phyloP scores from a whole-genome alignment of 2,329 filamentous ascomycete genomes.

The Coleophoma crateriformis region DNA sequence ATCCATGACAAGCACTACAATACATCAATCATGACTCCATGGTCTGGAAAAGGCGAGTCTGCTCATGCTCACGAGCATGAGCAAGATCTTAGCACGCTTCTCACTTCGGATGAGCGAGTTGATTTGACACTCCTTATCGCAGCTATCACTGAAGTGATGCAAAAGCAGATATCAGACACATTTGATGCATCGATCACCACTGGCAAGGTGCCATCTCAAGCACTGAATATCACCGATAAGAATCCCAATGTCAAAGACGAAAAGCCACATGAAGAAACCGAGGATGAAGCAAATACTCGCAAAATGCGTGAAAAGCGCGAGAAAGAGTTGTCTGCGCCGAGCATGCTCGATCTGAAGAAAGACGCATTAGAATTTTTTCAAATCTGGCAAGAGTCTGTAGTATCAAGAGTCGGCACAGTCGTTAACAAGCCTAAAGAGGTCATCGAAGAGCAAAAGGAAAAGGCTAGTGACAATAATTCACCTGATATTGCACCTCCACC shows the following conservation, averaged over 20 bases:
- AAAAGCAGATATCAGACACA: slow-evolving; percentile 42
- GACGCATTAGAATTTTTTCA: slow-evolving; percentile 68
- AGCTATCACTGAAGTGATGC: slow-evolving; percentile 49
- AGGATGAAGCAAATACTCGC: slow-evolving; percentile 24
- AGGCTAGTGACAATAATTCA: slow-evolving; percentile 22
- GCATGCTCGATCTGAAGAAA: slow-evolving; percentile 61
- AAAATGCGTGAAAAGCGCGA: slow-evolving; percentile 30
- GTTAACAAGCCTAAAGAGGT: slow-evolving; percentile 48
- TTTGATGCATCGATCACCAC: slow-evolving; percentile 36
- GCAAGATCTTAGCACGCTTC: slow-evolving; percentile 22
- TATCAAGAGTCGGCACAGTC: slow-evolving; percentile 65
- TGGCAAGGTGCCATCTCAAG: slow-evolving; percentile 20
- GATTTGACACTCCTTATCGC: slow-evolving; percentile 47
- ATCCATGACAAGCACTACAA: neutral
- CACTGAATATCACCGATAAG: slow-evolving; percentile 26
- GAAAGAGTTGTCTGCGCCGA: slow-evolving; percentile 42
- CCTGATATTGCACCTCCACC: slow-evolving; percentile 7
- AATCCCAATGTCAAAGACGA: slow-evolving; percentile 28
- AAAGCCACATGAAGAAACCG: slow-evolving; percentile 21
- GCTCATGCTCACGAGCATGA: slow-evolving; percentile 10
- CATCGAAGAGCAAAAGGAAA: slow-evolving; percentile 22
- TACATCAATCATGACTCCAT: slow-evolving; percentile 12
- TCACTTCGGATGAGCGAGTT: slow-evolving; percentile 22
- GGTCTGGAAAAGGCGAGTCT: slow-evolving; percentile 7
- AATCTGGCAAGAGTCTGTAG: slow-evolving; percentile 71